phyloP scores from a whole-genome alignment of 2,329 filamentous ascomycete species.

The Diplodia sapinea region DNA sequence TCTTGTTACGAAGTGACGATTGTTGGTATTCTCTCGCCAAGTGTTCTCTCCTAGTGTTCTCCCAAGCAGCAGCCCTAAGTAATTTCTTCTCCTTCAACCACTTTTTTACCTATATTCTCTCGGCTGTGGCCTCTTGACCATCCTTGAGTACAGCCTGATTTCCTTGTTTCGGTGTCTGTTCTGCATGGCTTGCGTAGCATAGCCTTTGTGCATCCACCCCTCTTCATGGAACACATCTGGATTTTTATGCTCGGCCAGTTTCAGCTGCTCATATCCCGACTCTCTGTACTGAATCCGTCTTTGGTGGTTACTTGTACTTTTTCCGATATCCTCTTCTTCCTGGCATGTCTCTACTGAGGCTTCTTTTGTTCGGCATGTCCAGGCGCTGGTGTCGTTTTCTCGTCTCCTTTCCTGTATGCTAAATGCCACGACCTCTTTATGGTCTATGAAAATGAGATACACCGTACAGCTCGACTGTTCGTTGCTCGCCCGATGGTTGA shows the following conservation, averaged over 20 bases:
- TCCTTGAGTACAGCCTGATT: constrained; percentile 4
- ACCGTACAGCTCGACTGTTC: background rate
- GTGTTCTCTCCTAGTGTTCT: background rate
- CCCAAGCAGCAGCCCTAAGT: constrained; percentile 13
- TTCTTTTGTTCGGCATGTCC: background rate
- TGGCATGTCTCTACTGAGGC: background rate
- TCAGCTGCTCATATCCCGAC: background rate
- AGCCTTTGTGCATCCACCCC: constrained; percentile 7
- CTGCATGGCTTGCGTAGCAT: constrained; percentile 28
- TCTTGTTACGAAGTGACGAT: constrained; percentile 24
- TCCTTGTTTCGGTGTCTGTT: constrained; percentile 8
- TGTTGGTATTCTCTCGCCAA: background rate
- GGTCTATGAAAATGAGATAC: constrained; percentile 17
- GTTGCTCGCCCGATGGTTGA: background rate
- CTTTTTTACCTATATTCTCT: background rate
- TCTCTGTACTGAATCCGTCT: background rate
- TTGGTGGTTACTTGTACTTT: constrained; percentile 4
- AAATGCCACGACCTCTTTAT: background rate
- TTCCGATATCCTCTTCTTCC: background rate
- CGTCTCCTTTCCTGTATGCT: constrained; percentile 8
- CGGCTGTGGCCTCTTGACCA: constrained; percentile 3
- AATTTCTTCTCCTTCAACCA: constrained; percentile 16
- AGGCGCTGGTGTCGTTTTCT: background rate
- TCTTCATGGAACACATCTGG: constrained; percentile 5
- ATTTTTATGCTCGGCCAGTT: background rate